phyloP scores from a whole-genome alignment of 2,329 filamentous ascomycete genomes.

The Diatrype stigma region DNA sequence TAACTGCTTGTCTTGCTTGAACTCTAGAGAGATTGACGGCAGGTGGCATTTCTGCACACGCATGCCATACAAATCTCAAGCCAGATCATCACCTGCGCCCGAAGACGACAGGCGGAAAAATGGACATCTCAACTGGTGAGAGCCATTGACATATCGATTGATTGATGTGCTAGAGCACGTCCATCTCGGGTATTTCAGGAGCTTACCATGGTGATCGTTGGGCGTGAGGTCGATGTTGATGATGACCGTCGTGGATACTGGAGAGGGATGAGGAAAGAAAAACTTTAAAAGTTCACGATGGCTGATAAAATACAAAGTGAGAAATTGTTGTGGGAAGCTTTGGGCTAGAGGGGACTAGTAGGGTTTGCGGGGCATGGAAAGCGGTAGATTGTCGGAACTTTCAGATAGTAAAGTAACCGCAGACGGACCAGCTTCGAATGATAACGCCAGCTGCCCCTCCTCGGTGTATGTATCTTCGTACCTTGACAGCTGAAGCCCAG shows the following conservation, averaged over 20 bases:
- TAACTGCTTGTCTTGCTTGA: slow-evolving; percentile 72
- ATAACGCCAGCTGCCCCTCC: slow-evolving; percentile 15
- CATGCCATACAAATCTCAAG: slow-evolving; percentile 49
- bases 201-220: slow-evolving; percentile 61
- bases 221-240: slow-evolving; percentile 46
- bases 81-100: slow-evolving; percentile 58
- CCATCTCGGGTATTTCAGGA: slow-evolving; percentile 31
- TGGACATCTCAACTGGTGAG: slow-evolving; percentile 31
- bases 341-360: slow-evolving; percentile 11
- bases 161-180: slow-evolving; percentile 23
- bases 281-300: slow-evolving; percentile 22
- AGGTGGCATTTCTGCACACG: slow-evolving; percentile 52
- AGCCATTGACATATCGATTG: slow-evolving; percentile 22
- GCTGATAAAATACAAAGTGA: slow-evolving; percentile 14
- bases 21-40: slow-evolving; percentile 77
- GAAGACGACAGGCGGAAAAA: slow-evolving; percentile 40
- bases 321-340: slow-evolving; percentile 17
- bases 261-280: slow-evolving; percentile 28
- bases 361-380: slow-evolving; percentile 17
- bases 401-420: neutral
- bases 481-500: slow-evolving; percentile 12
- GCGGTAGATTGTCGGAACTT: slow-evolving; percentile 20
- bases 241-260: slow-evolving; percentile 27
- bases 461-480: slow-evolving; percentile 3
- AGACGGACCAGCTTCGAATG: neutral